Evolutionary conservation across 371 early-diverging fungal genomes (phyloP).

Genomic region (Mortierella sp.): DNA sequence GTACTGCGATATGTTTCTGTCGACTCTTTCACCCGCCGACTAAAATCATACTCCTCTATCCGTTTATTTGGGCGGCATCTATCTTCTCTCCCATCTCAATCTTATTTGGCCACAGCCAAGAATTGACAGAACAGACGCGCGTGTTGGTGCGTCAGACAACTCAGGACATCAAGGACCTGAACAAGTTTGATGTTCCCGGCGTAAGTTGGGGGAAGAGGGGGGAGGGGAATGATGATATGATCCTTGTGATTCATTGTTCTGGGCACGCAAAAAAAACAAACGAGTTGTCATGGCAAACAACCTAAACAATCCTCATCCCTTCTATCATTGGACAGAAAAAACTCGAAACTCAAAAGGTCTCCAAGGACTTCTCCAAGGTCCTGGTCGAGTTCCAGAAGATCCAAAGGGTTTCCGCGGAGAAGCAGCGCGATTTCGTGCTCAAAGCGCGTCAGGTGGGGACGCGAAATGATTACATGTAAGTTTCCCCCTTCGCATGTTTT

Average conservation of each 20-base stretch:
- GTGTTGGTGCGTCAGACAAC: conserved; percentile 84
- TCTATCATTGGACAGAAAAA: conserved; percentile 51
- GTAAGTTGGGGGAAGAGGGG: conserved; percentile 14
- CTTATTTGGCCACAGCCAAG: conserved; percentile 63
- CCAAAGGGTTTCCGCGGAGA: conserved; percentile 86
- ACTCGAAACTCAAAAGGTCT: conserved; percentile 83
- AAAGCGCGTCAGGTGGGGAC: conserved; percentile 55
- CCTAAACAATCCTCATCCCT: conserved; percentile 2
- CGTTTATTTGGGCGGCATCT: not conserved
- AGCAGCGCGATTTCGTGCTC: conserved; percentile 89
- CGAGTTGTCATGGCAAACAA: no score
- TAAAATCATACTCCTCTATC: no score
- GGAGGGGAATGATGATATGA: no score
- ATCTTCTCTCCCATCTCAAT: no score
- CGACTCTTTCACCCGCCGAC: no score
- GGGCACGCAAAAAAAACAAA: no score
- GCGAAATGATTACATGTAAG: conserved; percentile 30
- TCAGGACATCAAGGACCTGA: conserved; percentile 74
- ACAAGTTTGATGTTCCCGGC: conserved; percentile 56
- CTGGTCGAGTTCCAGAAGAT: conserved; percentile 88
- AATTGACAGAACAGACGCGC: conserved; percentile 83
- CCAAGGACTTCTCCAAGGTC: conserved; percentile 92
- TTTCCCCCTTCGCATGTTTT: not conserved
- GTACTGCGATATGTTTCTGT: no score
- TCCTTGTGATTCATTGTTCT: not conserved